phyloP scores from a whole-genome alignment of 2,329 filamentous ascomycete genomes.

The Byssoonygena ceratinophila region DNA sequence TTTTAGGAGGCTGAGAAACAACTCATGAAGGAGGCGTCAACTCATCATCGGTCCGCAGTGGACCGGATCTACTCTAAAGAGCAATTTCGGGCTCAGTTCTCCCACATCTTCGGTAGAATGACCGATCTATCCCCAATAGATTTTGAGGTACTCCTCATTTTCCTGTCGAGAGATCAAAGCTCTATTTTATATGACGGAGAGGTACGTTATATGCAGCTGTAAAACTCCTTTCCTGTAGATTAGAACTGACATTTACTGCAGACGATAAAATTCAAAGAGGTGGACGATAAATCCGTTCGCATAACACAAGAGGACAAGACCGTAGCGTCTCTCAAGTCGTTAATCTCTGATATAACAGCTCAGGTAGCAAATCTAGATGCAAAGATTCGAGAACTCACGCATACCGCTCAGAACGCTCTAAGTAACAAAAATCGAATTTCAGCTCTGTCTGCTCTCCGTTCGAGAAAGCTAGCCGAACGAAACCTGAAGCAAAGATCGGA shows the following conservation, averaged over 20 bases:
- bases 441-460: slow-evolving; percentile 67
- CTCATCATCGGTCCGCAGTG: slow-evolving; percentile 43
- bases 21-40: slow-evolving; percentile 39
- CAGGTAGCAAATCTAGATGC: slow-evolving; percentile 56
- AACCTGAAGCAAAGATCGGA: slow-evolving; percentile 61
- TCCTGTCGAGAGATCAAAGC: slow-evolving; percentile 57
- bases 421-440: slow-evolving; percentile 60
- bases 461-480: slow-evolving; percentile 69
- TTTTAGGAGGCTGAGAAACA: slow-evolving; percentile 44
- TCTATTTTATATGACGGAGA: slow-evolving; percentile 40
- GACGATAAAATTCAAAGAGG: slow-evolving; percentile 62
- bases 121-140: slow-evolving; percentile 52
- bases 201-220: slow-evolving; percentile 24
- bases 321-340: slow-evolving; percentile 66
- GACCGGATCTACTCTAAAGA: slow-evolving; percentile 58
- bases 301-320: slow-evolving; percentile 71
- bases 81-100: slow-evolving; percentile 53
- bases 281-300: slow-evolving; percentile 37
- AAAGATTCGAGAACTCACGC: slow-evolving; percentile 42
- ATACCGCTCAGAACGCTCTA: slow-evolving; percentile 59
- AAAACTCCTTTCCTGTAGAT: slow-evolving; percentile 14
- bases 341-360: slow-evolving; percentile 55
- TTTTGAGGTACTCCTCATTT: slow-evolving; percentile 58
- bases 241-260: slow-evolving; percentile 32
- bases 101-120: slow-evolving; percentile 40